These are phyloP conservation scores for Dovyalis caffra DNA, from an alignment of 345 rosid species.

Conservation along the genomic window DNA sequence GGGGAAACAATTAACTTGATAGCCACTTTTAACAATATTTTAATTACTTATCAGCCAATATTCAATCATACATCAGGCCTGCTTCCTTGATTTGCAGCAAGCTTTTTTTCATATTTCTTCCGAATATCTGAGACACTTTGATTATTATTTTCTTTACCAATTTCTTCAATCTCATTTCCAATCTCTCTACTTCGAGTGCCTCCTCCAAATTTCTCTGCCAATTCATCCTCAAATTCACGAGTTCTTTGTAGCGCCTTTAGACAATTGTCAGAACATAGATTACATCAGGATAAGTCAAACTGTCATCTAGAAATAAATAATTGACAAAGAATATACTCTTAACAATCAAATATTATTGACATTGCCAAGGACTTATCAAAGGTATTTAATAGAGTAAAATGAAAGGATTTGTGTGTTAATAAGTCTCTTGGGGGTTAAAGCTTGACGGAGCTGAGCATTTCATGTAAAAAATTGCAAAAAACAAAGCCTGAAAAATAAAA, in stretches of 20 bases:
- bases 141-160: slow-evolving; percentile 63
- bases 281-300: slow-evolving; percentile 1
- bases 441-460: background rate
- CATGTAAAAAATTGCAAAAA: background rate
- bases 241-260: slow-evolving; percentile 89
- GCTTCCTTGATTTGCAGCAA: slow-evolving; percentile 75
- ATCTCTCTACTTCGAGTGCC: slow-evolving; percentile 60
- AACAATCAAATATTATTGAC: background rate
- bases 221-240: slow-evolving; percentile 90
- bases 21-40: background rate
- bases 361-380: background rate
- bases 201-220: slow-evolving; percentile 96
- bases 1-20: slow-evolving; percentile 8
- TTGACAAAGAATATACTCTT: background rate
- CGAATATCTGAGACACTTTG: slow-evolving; percentile 80
- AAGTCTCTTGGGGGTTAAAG: background rate
- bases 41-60: background rate
- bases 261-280: slow-evolving; percentile 20
- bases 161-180: slow-evolving; percentile 75
- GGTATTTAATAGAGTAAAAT: background rate
- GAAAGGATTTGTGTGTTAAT: background rate
- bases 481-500: background rate
- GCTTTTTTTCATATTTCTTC: slow-evolving; percentile 89
- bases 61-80: slow-evolving; percentile 47
- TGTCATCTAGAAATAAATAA: slow-evolving; percentile 3